Evolutionary conservation across 164 flowering plant species (phyloP), one percentile per base, ranked within the genome.

Genomic region (Vitis labrusca): DNA sequence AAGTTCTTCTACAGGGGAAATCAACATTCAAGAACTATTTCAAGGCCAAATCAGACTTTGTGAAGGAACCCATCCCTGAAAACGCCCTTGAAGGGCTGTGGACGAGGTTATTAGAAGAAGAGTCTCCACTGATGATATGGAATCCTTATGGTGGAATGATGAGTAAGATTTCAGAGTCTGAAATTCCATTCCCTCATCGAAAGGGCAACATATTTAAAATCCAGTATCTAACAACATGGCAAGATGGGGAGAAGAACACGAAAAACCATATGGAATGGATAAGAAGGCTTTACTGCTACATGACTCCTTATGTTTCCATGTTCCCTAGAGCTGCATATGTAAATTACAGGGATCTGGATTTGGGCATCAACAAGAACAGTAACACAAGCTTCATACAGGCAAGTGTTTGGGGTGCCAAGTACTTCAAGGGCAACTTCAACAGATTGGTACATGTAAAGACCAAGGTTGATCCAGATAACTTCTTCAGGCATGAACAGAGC

Each of bases 81-180:
- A 44, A 53, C 0, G 84, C 67, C 16, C 72, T 83, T 0, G 78
- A 77, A 32, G 86, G 80, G 30, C 55, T 86, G 0, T 80, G 83
- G 82, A 66, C 72, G 59, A 78, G 70, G 63, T 10, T 84, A 0
- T 2, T 77, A 19, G 61, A 77, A n/a, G 83, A 78, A 65, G 82
- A 79, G 0, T 10, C 19, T 1, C 81, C 81, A 1, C 17, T 76
- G 54, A 71, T 74, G 75, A 74, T 77, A 37, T 79, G 69, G 75
- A 82, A 72, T 19, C 85, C 89, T 3, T 85, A 78, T 57, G 87
- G 89, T 5, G 89, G 89, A n/a, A 81, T 68, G 81, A 83, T 85
- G 88, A 67, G 72, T 16, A 73, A 69, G 52, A 81, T 85, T 27
- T 19, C 82, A 6, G 82, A 81, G 47, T 51, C 73, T 1, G 75